Conservation (phyloP, 1,284 basidiomycete genomes). For the Cutaneotrichosporon sp. region DNA sequence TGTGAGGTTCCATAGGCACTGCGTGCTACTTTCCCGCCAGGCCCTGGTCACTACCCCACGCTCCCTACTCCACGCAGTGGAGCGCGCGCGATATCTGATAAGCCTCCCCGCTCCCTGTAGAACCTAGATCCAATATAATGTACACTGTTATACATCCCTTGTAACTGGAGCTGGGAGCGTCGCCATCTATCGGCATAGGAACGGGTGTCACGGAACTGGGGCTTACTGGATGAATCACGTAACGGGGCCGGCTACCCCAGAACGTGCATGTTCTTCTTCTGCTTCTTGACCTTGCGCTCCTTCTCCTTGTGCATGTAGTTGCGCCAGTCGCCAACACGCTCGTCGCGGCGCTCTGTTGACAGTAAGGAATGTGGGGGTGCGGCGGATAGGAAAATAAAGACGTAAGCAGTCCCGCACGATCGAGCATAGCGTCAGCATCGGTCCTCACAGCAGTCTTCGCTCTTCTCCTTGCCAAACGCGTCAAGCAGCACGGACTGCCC, state of each 20-base stretch:
- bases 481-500: constrained; percentile 1
- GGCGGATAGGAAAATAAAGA: constrained; percentile 9
- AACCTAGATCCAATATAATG: not conserved
- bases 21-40: not conserved
- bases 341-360: constrained; percentile 44
- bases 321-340: constrained; percentile 50
- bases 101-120: not conserved
- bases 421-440: constrained; percentile 34
- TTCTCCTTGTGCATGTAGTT: constrained; percentile 40
- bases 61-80: too few relatives aligned
- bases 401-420: constrained; percentile 15
- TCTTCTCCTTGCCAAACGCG: not conserved
- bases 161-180: not conserved
- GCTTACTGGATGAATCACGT: not conserved
- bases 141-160: constrained; percentile 8
- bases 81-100: not conserved
- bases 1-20: not conserved
- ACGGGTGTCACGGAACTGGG: not conserved
- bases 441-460: constrained; percentile 13
- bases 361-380: constrained; percentile 4
- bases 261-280: constrained; percentile 47
- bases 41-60: not conserved
- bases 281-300: constrained; percentile 45
- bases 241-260: constrained; percentile 33
- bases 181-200: not conserved